phyloP scores from a whole-genome alignment of 2,329 filamentous ascomycete species.

The Xylaria polymorpha region DNA sequence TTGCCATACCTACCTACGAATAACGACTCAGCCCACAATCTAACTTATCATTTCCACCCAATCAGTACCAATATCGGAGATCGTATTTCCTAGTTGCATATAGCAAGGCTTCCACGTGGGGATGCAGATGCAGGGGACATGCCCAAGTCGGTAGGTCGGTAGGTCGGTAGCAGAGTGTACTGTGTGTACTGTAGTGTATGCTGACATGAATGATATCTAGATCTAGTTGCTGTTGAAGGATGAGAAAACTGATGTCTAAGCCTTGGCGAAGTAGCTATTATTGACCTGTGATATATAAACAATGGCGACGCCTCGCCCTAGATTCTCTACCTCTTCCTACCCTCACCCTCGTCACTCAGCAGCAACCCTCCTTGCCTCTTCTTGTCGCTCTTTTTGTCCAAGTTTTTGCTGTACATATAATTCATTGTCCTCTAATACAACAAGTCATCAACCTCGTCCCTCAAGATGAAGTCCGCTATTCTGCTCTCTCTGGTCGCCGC shows the following conservation, averaged over 20 bases:
- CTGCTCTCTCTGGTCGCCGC: conserved; percentile 27
- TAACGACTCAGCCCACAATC: not conserved
- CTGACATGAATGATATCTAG: not conserved
- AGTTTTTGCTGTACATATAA: conserved; percentile 10
- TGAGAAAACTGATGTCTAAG: not conserved
- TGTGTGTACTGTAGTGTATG: not conserved
- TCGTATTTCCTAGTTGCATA: not conserved
- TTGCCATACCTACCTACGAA: no score
- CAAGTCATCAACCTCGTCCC: conserved; percentile 2
- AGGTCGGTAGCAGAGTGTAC: not conserved
- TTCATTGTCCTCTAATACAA: conserved; percentile 15
- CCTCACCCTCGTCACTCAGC: conserved; percentile 9
- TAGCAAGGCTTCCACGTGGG: conserved; percentile 16
- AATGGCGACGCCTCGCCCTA: conserved; percentile 5
- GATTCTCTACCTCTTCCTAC: not conserved
- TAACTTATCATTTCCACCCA: not conserved
- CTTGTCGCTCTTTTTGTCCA: conserved; percentile 28
- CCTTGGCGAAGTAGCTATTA: not conserved
- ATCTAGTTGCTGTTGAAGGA: conserved; percentile 14
- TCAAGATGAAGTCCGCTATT: conserved; percentile 28
- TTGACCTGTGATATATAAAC: conserved; percentile 24
- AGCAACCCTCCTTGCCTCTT: conserved; percentile 10
- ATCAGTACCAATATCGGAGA: not conserved
- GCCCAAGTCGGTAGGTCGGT: not conserved
- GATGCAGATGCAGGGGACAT: not conserved